Base-by-base conservation (phyloP, 768 basidiomycete genomes). In the Macrolepiota fuliginosa region DNA sequence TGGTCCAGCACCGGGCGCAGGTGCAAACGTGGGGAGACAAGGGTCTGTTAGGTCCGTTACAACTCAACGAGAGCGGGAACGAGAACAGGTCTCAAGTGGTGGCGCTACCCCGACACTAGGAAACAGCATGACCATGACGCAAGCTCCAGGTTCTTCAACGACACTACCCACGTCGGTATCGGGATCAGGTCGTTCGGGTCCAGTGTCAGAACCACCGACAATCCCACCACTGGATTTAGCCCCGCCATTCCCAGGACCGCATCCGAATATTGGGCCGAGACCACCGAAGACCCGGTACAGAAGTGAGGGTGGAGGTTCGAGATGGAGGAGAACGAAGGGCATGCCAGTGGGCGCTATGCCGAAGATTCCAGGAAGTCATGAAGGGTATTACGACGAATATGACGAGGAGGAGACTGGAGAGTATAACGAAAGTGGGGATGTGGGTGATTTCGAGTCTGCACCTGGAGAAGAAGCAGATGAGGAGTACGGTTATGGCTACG, bases 181-280 rank as follows among this genome's bases (percentile, higher is more conserved):
- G 12, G 42, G 37, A 10, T 32, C 52, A 17, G 27, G 22, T 24
- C 51, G 15, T 29, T 57, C 22, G 5, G 57, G 58, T 6, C 6
- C 39, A 27, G 60, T 52, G 0, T 5, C 49, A 17, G 55, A 49
- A 37, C 55, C 77, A 74, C 85, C 86, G 0, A 73, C 72, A 19
- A 84, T 90, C 42, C 84, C 86, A 3, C 83, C 86, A 3, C 72
- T 89, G 36, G 86, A 89, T 67, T 71, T 87, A 19, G 77, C 78
- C 32, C 85, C 86, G 13, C 79, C 79, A 35, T 84, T 87, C 65
- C 79, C 76, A 9, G 76, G 77, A 13, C 71, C 78, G 4, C 74
- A 77, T 46, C 71, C 73, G 4, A 72, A 68, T 45, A 67, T 67
- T n/a, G 66, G 67, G 24, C 63, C 65, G 54, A 59, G 69, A 10